A percentile compares a stretch with the other conserved stretches of the same genome.
These are phyloP conservation scores for Candida maesae DNA, from an alignment of 805 yeast species.

Conservation along the genomic window DNA sequence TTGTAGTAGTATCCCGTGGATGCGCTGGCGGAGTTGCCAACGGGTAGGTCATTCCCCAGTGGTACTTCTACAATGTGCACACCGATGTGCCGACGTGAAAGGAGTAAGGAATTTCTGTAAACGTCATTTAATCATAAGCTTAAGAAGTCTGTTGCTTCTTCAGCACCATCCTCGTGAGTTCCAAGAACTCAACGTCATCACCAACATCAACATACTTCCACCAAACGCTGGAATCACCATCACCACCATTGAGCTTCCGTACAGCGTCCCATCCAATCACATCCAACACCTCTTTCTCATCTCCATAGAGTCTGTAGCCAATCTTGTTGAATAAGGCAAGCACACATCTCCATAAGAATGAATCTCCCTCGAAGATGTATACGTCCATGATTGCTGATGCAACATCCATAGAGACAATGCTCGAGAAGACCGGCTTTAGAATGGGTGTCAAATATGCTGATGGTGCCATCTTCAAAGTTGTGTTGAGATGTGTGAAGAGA, in stretches of 20 bases:
- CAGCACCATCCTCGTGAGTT: constrained; percentile 36
- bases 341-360: constrained; percentile 47
- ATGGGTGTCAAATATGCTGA: constrained; percentile 41
- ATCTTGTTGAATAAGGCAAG: constrained; percentile 49
- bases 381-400: constrained; percentile 53
- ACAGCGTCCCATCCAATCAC: constrained; percentile 36
- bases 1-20: too few species aligned
- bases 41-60: too few species aligned
- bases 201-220: constrained; percentile 45
- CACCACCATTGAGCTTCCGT: constrained; percentile 22
- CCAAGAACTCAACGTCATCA: constrained; percentile 45
- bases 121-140: neutral
- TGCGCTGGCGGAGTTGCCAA: too few species aligned
- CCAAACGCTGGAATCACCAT: constrained; percentile 12
- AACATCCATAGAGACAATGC: constrained; percentile 42
- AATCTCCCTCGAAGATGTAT: constrained; percentile 58
- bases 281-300: constrained; percentile 41
- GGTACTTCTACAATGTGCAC: too few species aligned
- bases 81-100: too few species aligned
- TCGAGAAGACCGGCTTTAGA: constrained; percentile 42
- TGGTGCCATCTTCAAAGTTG: constrained; percentile 37
- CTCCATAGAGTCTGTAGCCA: constrained; percentile 50
- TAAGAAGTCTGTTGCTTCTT: constrained; percentile 19
- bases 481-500: constrained; percentile 46
- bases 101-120: too few species aligned